These are phyloP conservation scores for Phytomonas sp. DNA, from an alignment of 208 protist species.

Conservation along the genomic window DNA sequence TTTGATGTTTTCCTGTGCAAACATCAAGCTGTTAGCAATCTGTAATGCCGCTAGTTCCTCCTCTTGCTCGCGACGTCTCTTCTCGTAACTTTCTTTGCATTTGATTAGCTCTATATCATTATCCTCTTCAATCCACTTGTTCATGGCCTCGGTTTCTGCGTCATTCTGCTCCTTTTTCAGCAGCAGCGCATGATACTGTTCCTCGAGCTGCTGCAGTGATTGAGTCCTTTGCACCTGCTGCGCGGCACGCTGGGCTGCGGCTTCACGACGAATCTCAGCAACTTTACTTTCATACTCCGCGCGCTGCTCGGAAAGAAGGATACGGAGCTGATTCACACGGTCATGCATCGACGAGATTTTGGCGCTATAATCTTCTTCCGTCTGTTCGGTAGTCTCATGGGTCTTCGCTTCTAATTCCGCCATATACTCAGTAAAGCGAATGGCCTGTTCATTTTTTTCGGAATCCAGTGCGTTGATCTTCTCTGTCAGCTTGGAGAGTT, in stretches of 20 bases:
- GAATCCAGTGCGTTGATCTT: conserved; percentile 67
- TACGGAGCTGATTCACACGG: conserved; percentile 60
- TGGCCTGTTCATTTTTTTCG: conserved; percentile 91
- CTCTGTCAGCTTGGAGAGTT: conserved; percentile 54
- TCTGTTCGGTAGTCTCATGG: conserved; percentile 50
- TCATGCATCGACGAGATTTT: conserved; percentile 85
- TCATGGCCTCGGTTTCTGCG: conserved; percentile 77
- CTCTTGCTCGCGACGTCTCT: conserved; percentile 84
- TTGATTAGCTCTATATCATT: conserved; percentile 92
- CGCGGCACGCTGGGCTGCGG: conserved; percentile 20
- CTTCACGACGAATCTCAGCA: conserved; percentile 39
- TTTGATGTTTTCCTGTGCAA: conserved; percentile 89
- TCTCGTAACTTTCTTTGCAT: conserved; percentile 91
- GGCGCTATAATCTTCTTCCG: conserved; percentile 84
- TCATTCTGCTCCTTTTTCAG: conserved; percentile 64
- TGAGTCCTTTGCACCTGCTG: conserved; percentile 42
- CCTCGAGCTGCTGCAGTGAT: conserved; percentile 45
- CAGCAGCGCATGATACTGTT: conserved; percentile 47
- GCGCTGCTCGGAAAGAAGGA: conserved; percentile 72
- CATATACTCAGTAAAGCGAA: conserved; percentile 92
- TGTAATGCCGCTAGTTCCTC: conserved; percentile 83
- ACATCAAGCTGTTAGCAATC: conserved; percentile 73
- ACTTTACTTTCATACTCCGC: conserved; percentile 39
- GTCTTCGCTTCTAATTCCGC: conserved; percentile 76
- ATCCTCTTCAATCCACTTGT: conserved; percentile 90